Conservation (phyloP, 2,329 filamentous ascomycete species). For the Claviceps monticola region DNA sequence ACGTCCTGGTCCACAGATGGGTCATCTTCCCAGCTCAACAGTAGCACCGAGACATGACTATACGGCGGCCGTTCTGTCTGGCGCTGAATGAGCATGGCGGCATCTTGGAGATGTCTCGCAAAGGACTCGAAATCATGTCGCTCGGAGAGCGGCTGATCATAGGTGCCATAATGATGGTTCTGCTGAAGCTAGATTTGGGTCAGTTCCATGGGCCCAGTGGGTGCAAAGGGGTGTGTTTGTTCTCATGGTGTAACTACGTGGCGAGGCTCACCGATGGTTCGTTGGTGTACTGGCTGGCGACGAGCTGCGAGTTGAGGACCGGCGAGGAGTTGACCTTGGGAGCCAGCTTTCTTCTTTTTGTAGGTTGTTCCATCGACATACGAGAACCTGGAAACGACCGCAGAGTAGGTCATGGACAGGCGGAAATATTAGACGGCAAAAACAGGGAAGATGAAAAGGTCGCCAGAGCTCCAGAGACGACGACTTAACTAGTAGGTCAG, state of each 20-base stretch:
- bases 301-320: slow-evolving; percentile 17
- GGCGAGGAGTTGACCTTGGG: slow-evolving; percentile 24
- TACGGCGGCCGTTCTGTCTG: slow-evolving; percentile 46
- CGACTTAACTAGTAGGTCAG: background rate
- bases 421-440: background rate
- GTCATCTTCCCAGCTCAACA: slow-evolving; percentile 51
- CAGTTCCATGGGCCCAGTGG: background rate
- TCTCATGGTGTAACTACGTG: background rate
- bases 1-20: slow-evolving; percentile 38
- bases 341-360: slow-evolving; percentile 30
- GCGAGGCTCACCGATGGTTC: slow-evolving; percentile 6
- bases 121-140: slow-evolving; percentile 53
- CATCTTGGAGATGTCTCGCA: slow-evolving; percentile 53
- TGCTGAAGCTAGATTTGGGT: slow-evolving; percentile 4
- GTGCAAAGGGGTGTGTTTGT: background rate
- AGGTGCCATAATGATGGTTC: slow-evolving; percentile 21
- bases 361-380: slow-evolving; percentile 27
- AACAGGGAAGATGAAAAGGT: background rate
- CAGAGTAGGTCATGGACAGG: slow-evolving; percentile 8
- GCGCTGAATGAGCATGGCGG: slow-evolving; percentile 51
- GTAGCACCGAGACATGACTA: slow-evolving; percentile 42
- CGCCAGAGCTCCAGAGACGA: background rate
- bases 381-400: slow-evolving; percentile 5
- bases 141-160: slow-evolving; percentile 29
- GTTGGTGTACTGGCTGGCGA: slow-evolving; percentile 1